Base-by-base conservation (phyloP, 208 protist genomes). In the Zelonia costaricensis region DNA sequence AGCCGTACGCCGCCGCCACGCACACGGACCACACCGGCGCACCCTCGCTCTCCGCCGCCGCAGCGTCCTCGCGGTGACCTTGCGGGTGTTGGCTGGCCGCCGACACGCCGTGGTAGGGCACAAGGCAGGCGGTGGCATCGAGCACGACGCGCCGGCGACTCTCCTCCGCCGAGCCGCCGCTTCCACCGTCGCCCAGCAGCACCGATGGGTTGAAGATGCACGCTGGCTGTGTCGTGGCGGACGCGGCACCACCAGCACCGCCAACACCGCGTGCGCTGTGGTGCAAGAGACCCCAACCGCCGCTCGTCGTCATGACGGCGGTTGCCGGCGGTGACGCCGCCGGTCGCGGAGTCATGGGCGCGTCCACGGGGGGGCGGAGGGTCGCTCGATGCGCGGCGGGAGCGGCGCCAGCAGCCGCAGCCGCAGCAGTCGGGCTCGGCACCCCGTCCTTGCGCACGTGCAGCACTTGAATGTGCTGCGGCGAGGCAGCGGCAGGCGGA, bases 21-120 rank as follows among this genome's bases (percentile, higher is more conserved):
- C 59, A 76, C 40, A 75, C 65, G n/a, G 69, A 69, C 62, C 40
- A 55, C 15, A 44, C 51, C 16, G 53, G 28, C 13, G 46, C 27
- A 15, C 22, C 44, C 16, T 6, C 35, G 38, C 23, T 42, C 8
- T 31, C 45, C 39, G 13, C 8, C 20, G 22, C 23, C 20, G 9
- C 40, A 25, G 22, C 39, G 10, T 42, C 15, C 36, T 15, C 36
- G 36, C 33, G 42, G 48, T 42, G 45, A 48, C 23, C 51, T n/a
- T n/a, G n/a, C n/a, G n/a, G n/a, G n/a, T n/a, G n/a, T n/a, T n/a
- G n/a, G n/a, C n/a, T n/a, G n/a, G n/a, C 25, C 12, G 35, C 39
- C n/a, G 47, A 42, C 28, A 23, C 64, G 8, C 64, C 54, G 1
- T 70, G 55, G 23, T 70, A 70, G 9, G 64, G 64, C 15, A 70